phyloP scores from a whole-genome alignment of 345 rosid species.

The Citrus cavaleriei region DNA sequence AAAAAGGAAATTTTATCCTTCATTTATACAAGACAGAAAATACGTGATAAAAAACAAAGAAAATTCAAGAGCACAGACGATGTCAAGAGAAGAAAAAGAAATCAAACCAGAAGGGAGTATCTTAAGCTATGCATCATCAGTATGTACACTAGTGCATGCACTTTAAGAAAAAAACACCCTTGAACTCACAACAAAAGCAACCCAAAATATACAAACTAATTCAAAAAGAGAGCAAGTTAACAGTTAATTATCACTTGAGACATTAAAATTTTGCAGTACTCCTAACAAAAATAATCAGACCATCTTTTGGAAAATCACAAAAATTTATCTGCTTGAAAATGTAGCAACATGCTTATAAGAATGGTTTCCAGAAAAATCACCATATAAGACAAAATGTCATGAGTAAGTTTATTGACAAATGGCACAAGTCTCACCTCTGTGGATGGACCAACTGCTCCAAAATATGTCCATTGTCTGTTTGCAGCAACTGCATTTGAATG shows the following conservation, averaged over 20 bases:
- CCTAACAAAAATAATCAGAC: neutral
- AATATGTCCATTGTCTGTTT: conserved; percentile 61
- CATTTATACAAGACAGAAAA: neutral
- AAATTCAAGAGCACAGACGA: neutral
- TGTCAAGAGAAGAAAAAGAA: neutral
- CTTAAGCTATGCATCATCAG: neutral
- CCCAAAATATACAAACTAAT: neutral
- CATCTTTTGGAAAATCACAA: neutral
- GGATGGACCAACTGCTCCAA: conserved; percentile 44
- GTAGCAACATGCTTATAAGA: neutral
- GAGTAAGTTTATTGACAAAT: neutral
- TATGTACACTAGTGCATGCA: neutral
- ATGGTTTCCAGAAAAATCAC: neutral
- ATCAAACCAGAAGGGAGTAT: neutral
- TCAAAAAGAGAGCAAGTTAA: neutral
- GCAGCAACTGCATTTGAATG: conserved; percentile 44
- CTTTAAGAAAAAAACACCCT: neutral
- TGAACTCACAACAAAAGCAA: neutral
- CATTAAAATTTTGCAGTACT: neutral
- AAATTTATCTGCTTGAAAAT: neutral
- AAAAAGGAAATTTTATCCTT: neutral
- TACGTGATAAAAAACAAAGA: neutral
- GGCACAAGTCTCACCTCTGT: conserved; percentile 48
- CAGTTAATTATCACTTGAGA: neutral
- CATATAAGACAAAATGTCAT: neutral